Percentiles rank a stretch among this genome's conserved stretches.
Conservation (phyloP, 2,329 filamentous ascomycete species). For the Scopulariopsis brevicaulis region DNA sequence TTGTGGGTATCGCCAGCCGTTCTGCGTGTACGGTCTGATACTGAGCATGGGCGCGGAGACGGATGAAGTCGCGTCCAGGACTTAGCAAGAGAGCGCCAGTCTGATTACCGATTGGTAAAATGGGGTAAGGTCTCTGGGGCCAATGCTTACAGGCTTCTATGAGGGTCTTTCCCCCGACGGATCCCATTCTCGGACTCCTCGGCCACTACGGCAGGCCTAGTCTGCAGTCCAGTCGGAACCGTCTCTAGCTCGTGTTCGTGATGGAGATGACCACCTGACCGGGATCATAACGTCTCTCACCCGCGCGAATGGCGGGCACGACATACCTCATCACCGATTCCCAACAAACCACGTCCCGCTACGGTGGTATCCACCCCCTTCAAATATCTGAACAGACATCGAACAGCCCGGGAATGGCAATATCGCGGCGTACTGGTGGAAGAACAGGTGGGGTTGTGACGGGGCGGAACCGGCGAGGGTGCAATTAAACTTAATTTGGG, state of each 20-base stretch:
- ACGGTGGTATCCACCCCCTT: not conserved
- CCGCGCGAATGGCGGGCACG: too few relatives aligned
- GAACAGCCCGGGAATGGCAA: not conserved
- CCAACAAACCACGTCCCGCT: not conserved
- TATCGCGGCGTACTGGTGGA: not conserved
- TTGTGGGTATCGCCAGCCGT: not conserved
- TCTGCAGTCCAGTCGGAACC: too few relatives aligned
- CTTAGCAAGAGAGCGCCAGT: not conserved
- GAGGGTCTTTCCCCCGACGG: too few relatives aligned
- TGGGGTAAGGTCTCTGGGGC: not conserved
- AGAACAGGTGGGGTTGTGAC: not conserved
- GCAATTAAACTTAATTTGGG: constrained; percentile 6
- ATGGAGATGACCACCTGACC: not conserved
- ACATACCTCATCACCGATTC: too few relatives aligned
- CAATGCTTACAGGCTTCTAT: not conserved
- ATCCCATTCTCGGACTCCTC: too few relatives aligned
- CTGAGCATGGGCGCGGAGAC: not conserved
- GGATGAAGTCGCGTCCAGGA: not conserved
- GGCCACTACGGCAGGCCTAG: too few relatives aligned
- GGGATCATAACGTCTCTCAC: too few relatives aligned
- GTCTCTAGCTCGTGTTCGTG: too few relatives aligned
- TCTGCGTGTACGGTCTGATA: not conserved
- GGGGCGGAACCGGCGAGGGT: not conserved
- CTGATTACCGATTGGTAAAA: not conserved
- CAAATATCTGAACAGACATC: not conserved